A percentile compares a stretch with the other conserved stretches of the same genome.
Conservation (phyloP, 306 rosid species). For the Sphenostylis stenocarpa region DNA sequence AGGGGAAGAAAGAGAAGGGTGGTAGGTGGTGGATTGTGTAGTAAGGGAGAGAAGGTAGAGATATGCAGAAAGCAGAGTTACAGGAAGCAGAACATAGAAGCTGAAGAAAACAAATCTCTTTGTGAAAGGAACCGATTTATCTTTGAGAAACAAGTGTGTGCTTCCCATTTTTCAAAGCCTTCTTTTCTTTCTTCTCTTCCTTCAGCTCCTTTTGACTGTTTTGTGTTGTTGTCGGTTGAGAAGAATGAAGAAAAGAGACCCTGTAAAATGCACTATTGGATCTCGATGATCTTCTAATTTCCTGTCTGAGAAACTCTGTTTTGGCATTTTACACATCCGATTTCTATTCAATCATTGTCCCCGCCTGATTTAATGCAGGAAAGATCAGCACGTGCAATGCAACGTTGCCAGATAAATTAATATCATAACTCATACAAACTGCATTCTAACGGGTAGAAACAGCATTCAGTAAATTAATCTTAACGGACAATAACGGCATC, state of each 20-base stretch:
- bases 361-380: not conserved
- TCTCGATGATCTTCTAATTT: not conserved
- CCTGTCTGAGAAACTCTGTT: not conserved
- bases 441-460: no score
- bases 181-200: not conserved
- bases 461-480: no score
- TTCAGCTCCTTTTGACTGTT: not conserved
- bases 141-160: constrained; percentile 35
- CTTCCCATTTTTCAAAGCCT: constrained; percentile 43
- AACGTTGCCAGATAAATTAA: not conserved
- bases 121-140: constrained; percentile 12
- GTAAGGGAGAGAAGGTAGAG: constrained; percentile 41
- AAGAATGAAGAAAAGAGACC: not conserved
- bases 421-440: no score
- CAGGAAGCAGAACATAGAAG: constrained; percentile 47
- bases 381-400: not conserved
- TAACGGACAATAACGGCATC: no score
- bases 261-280: no score
- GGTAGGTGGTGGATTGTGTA: constrained; percentile 20
- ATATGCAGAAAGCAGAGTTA: constrained; percentile 48
- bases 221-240: constrained; percentile 15
- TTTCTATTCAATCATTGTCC: not conserved
- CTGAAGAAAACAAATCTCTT: constrained; percentile 49
- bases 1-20: constrained; percentile 27
- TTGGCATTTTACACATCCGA: not conserved